Evolutionary conservation across 352 stramenopile species (phyloP).

Genomic region (Achlya hypogyna): DNA sequence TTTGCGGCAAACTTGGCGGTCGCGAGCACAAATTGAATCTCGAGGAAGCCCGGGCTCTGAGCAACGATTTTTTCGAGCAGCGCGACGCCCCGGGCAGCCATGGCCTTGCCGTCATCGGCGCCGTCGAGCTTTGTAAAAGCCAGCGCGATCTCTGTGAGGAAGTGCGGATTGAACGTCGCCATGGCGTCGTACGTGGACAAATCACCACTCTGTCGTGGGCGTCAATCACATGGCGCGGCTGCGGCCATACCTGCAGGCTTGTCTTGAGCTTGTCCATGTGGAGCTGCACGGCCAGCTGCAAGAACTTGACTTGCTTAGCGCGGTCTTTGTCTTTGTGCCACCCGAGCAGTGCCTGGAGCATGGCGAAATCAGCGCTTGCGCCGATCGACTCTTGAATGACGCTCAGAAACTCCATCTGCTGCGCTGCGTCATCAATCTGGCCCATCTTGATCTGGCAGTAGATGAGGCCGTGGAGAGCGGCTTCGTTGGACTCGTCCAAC

Average conservation of each 20-base stretch:
- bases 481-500: constrained; percentile 80
- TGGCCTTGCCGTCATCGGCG: constrained; percentile 6
- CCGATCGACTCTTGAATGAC: constrained; percentile 85
- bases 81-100: constrained; percentile 36
- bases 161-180: constrained; percentile 77
- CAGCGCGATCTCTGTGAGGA: constrained; percentile 78
- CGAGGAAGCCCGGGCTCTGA: constrained; percentile 76
- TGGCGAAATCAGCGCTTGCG: constrained; percentile 65
- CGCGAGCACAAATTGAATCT: constrained; percentile 74
- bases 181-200: constrained; percentile 68
- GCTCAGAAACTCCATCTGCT: constrained; percentile 88
- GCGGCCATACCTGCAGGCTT: constrained; percentile 29
- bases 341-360: constrained; percentile 78
- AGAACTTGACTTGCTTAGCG: constrained; percentile 49
- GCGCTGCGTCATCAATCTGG: constrained; percentile 79
- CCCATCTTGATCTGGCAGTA: constrained; percentile 88
- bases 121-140: constrained; percentile 63
- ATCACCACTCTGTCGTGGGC: constrained; percentile 26
- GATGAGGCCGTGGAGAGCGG: constrained; percentile 84
- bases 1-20: constrained; percentile 66
- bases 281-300: constrained; percentile 69
- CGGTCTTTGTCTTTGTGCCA: constrained; percentile 71
- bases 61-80: constrained; percentile 77
- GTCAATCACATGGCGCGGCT: neutral
- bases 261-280: constrained; percentile 78